These are phyloP conservation scores for Sclerotinia sclerotiorum DNA, from an alignment of 2,329 filamentous ascomycete species.

Conservation along the genomic window DNA sequence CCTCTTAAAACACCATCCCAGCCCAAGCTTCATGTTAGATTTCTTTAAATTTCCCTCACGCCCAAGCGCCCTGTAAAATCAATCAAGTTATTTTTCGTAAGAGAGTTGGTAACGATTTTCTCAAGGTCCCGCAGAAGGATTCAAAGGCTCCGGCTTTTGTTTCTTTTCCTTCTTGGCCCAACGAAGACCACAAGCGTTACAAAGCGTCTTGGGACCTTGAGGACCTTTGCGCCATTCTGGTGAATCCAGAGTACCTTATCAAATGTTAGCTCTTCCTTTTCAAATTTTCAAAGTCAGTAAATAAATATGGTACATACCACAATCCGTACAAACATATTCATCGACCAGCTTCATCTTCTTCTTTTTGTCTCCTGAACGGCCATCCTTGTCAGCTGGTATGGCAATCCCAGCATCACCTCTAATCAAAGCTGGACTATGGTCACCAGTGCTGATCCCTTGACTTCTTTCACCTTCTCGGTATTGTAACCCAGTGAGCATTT, in stretches of 20 bases:
- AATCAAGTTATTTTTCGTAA: constrained; percentile 18
- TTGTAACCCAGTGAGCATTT: constrained; percentile 85
- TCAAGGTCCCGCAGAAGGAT: background rate
- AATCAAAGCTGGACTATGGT: constrained; percentile 76
- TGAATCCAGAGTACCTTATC: constrained; percentile 74
- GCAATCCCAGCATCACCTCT: constrained; percentile 84
- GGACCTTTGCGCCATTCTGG: constrained; percentile 97
- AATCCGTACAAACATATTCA: constrained; percentile 95
- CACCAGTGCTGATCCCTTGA: constrained; percentile 82
- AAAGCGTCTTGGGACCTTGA: constrained; percentile 88
- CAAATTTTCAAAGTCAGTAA: background rate
- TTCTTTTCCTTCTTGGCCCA: constrained; percentile 86
- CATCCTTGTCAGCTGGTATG: constrained; percentile 76
- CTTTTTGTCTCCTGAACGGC: constrained; percentile 71
- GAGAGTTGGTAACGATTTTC: background rate
- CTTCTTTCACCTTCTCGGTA: constrained; percentile 89
- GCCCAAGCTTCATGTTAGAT: constrained; percentile 17
- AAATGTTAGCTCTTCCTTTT: constrained; percentile 16
- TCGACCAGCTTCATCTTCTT: constrained; percentile 80
- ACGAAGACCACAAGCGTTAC: constrained; percentile 84
- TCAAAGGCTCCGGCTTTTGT: constrained; percentile 30
- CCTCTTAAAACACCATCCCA: constrained; percentile 7
- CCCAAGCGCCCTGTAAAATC: constrained; percentile 18
- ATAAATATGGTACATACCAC: constrained; percentile 55
- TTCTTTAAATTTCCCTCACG: background rate